Base-by-base conservation (phyloP, 768 basidiomycete species). In the Pulveroboletus sp. region DNA sequence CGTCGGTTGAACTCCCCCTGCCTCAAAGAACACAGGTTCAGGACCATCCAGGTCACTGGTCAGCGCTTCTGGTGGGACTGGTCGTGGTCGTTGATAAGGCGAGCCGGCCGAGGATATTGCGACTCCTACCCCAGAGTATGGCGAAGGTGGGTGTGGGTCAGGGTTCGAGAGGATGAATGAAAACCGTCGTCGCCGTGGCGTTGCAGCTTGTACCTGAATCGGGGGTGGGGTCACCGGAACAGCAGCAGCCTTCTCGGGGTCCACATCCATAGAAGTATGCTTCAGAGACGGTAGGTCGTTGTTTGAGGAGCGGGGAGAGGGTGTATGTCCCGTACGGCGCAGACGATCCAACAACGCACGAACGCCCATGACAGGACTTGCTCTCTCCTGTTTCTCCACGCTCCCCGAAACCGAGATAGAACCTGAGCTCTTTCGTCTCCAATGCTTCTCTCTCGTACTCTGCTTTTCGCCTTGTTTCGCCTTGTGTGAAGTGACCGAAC, bases 81-180 rank as follows among this genome's bases (percentile, higher is more conserved):
- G n/a, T 43, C 11, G n/a, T 7, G 4, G 9, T 31, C 26, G 50
- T 31, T 37, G 43, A 15, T 10, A 32, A 31, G 37, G 46, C 15
- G 47, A 35, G 13, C 26, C 42, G 9, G 42, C 50, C 27, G 35
- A 10, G 4, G 43, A 36, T 5, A 38, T 17, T n/a, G 40, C 17
- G 1, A 42, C 42, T 17, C 26, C 39, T 11, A n/a, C 43, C 14
- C 53, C 53, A 38, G 57, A 49, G 37, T 49, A 51, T 1, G 54
- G 63, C 11, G 65, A 59, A 30, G 58, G 39, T n/a, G 56, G 56
- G 14, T 50, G 53, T n/a, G 57, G 55, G 43, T 67, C 67, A 26
- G 66, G 66, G 36, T 67, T 67, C 7, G 65, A 67, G 14, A 67
- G 67, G 17, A 67, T 52, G 43, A 66, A 69, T 3, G 64, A 66